Evolutionary conservation across 1,284 basidiomycete species (phyloP), one percentile per base, ranked within the genome.

Genomic region (Trichosporon coremiiforme): DNA sequence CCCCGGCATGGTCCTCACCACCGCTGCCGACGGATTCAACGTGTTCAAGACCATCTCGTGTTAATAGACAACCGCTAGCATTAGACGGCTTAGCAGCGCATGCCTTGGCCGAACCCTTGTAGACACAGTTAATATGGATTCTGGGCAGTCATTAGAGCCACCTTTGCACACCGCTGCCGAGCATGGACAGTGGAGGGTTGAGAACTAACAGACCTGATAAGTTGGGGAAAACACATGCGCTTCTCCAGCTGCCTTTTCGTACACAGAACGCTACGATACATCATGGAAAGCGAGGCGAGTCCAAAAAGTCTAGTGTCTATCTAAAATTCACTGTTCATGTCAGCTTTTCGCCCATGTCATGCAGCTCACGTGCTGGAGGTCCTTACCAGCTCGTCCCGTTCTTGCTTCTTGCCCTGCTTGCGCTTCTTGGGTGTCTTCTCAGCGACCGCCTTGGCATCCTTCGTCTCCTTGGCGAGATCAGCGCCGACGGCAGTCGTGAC

Each of bases 41-140:
- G 87, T 96, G 76, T 98, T 97, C 87, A 97, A 97, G 86, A 97
- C 95, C 22, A 97, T 98, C 76, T 93, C 91, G 47, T 88, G 89
- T 67, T 89, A 85, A 65, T n/a, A 33, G 55, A 20, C 25, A 6
- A 25, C 50, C 22, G 50, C n/a, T 38, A 38, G 10, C 13, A 38
- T 10, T 38, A 53, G 15, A 25, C 20, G 41, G 20, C 65, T 69
- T 64, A 17, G 6, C 2, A 9, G 50, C 50, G 20, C 69, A 67
- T 62, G 25, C 25, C 15, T 33, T 62, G 57, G 25, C 25, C 25
- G 25, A 25, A 25, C 25, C 25, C 25, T 62, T 25, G 25, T 25
- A 62, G 57, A 62, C 57, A 33, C 57, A 62, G 57, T 57, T 33
- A 33, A 62, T 33, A 62, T 62, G 57, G 31, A 62, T 33, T 33